phyloP scores from a whole-genome alignment of 179 eudicot genomes.

The Carnegiea gigantea region DNA sequence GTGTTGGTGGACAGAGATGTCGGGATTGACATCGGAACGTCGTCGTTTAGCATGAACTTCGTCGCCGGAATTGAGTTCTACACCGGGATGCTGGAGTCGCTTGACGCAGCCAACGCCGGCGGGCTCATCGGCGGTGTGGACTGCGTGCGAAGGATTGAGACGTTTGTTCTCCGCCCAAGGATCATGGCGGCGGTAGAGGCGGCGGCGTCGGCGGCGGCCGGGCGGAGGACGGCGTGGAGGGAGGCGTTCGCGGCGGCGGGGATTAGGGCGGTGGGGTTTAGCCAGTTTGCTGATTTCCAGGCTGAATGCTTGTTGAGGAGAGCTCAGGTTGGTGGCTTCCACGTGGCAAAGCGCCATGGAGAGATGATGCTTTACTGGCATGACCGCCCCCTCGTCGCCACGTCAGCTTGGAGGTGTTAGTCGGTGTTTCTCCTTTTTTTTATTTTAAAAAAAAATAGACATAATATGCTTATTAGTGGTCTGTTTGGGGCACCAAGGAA shows the following conservation, averaged over 20 bases:
- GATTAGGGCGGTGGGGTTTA: slow-evolving; percentile 63
- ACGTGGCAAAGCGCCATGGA: slow-evolving; percentile 81
- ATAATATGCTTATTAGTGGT: neutral
- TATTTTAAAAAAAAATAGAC: neutral
- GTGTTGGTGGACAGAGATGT: slow-evolving; percentile 72
- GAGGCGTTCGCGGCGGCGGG: slow-evolving; percentile 68
- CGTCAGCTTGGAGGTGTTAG: slow-evolving; percentile 89
- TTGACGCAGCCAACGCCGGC: slow-evolving; percentile 56
- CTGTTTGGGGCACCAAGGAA: neutral
- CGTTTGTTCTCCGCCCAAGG: slow-evolving; percentile 64
- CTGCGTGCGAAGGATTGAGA: slow-evolving; percentile 68
- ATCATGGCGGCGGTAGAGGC: slow-evolving; percentile 67
- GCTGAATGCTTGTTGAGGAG: slow-evolving; percentile 79
- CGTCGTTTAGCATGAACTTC: slow-evolving; percentile 49
- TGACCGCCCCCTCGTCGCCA: slow-evolving; percentile 68
- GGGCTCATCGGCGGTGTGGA: slow-evolving; percentile 44
- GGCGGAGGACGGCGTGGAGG: slow-evolving; percentile 59
- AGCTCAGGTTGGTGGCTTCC: slow-evolving; percentile 79
- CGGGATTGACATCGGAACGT: slow-evolving; percentile 47
- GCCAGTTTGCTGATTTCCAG: slow-evolving; percentile 85
- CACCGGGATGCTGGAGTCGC: slow-evolving; percentile 70
- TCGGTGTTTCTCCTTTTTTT: neutral
- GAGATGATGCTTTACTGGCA: slow-evolving; percentile 99
- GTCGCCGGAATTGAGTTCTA: slow-evolving; percentile 72
- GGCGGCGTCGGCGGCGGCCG: slow-evolving; percentile 36